Base-by-base conservation (phyloP, 140 eudicot genomes). In the Erigeron philadelphicus region DNA sequence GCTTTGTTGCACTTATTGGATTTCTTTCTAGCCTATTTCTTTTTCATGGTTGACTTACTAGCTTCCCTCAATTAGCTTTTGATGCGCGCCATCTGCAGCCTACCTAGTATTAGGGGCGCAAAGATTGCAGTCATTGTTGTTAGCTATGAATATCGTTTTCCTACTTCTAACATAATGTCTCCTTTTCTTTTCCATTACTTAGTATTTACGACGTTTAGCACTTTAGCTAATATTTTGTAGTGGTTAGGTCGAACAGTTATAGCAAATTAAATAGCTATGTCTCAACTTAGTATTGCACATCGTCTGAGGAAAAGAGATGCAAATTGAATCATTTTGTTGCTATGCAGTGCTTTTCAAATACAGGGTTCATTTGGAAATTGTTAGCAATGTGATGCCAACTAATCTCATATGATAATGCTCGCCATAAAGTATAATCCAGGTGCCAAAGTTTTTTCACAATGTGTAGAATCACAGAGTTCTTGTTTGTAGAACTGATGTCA, bases 231-330 rank as follows among this genome's bases (percentile, higher is more conserved):
- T 11, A 21, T 61, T 68, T 61, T 68, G 54, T 35, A 70, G 41
- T 17, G 61, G 61, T 60, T 47, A 50, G 43, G 25, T 48, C 42
- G 35, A 21, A 21, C 5, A 9, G 11, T 15, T 10, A 16, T 13
- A 6, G 16, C 2, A 9, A 6, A 9, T 56, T 9, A 16, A 63
- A 68, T 53, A 73, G 64, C 64, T 63, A 42, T 7, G 61, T 47
- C 31, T 50, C 64, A 72, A 50, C 43, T 62, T 50, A 62, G 62
- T 38, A 63, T 72, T 25, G 61, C 63, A 35, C 50, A 11, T 21
- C 45, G 3, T 71, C 10, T 71, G 46, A 12, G 65, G 57, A 60
- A 57, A 52, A 19, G 43, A 70, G 64, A 56, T 9, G 9, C 19
- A 17, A 9, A 16, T 11, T 16, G 58, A 53, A 19, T 56, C 1